These are phyloP conservation scores for Epipyxis sp. DNA, from an alignment of 108 stramenopile genomes.

Conservation along the genomic window DNA sequence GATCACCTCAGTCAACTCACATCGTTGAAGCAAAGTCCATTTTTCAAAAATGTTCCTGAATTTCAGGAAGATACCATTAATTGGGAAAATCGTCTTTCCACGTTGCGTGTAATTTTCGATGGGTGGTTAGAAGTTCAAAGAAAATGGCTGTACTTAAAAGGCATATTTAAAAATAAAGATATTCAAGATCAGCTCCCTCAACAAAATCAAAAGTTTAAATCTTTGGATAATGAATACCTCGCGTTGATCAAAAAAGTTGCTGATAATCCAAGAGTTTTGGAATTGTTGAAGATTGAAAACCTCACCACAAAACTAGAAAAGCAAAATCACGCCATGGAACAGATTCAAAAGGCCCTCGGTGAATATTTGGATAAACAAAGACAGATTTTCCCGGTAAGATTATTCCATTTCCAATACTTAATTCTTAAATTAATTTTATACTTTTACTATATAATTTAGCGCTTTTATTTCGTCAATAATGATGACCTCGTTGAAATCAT, in stretches of 20 bases:
- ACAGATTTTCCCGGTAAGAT: conserved; percentile 66
- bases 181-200: conserved; percentile 91
- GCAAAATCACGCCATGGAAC: conserved; percentile 74
- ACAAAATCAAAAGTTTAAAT: conserved; percentile 86
- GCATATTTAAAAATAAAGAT: conserved; percentile 89
- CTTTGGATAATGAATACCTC: conserved; percentile 87
- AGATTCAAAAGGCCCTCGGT: conserved; percentile 91
- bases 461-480: conserved; percentile 98
- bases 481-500: conserved; percentile 98
- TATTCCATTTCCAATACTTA: not conserved
- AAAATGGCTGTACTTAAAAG: conserved; percentile 92
- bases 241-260: conserved; percentile 82
- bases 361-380: conserved; percentile 94
- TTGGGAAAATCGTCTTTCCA: conserved; percentile 88
- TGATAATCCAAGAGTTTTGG: conserved; percentile 75
- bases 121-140: conserved; percentile 95
- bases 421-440: not conserved
- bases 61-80: conserved; percentile 91
- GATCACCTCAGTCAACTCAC: conserved; percentile 87
- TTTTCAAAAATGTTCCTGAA: conserved; percentile 69
- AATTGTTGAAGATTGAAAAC: conserved; percentile 78
- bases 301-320: conserved; percentile 84
- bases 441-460: conserved; percentile 41
- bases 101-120: conserved; percentile 82
- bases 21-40: conserved; percentile 88